Evolutionary conservation across 176 grass and related monocot species (phyloP).

Genomic region (Oryza nivara): DNA sequence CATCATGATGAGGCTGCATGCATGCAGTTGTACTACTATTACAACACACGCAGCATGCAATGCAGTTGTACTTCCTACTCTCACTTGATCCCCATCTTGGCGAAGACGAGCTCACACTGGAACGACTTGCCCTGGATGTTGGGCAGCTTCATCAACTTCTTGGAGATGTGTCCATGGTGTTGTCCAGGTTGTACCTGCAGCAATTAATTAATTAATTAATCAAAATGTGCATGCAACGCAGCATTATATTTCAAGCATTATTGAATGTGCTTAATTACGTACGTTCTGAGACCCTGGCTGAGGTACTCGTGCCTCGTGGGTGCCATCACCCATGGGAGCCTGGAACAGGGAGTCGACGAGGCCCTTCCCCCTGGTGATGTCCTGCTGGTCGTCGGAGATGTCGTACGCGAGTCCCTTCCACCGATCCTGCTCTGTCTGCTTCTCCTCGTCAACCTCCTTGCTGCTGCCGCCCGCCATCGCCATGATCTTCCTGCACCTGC

Average conservation of each 20-base stretch:
- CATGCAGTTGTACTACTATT: too few relatives aligned
- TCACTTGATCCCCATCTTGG: constrained; percentile 78
- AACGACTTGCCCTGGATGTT: constrained; percentile 86
- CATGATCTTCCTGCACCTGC: constrained; percentile 10
- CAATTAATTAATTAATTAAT: too few relatives aligned
- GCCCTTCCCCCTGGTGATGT: constrained; percentile 74
- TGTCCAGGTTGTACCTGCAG: constrained; percentile 54
- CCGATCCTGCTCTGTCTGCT: constrained; percentile 46
- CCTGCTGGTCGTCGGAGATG: constrained; percentile 72
- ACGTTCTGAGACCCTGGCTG: constrained; percentile 54
- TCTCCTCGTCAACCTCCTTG: constrained; percentile 47
- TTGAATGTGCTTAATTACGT: constrained; percentile 28
- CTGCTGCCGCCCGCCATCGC: constrained; percentile 31
- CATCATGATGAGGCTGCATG: constrained; percentile 69
- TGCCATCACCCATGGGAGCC: constrained; percentile 59
- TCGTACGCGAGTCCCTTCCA: constrained; percentile 58
- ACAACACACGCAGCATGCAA: too few relatives aligned
- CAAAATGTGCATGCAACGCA: too few relatives aligned
- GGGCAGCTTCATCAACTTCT: constrained; percentile 75
- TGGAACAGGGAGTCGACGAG: constrained; percentile 69
- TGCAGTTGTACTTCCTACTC: too few relatives aligned
- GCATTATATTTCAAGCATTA: too few relatives aligned
- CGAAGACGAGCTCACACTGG: constrained; percentile 74
- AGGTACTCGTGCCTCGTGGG: constrained; percentile 71
- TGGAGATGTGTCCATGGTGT: constrained; percentile 69